Conservation (phyloP, 768 basidiomycete species). For the Russula sp. region DNA sequence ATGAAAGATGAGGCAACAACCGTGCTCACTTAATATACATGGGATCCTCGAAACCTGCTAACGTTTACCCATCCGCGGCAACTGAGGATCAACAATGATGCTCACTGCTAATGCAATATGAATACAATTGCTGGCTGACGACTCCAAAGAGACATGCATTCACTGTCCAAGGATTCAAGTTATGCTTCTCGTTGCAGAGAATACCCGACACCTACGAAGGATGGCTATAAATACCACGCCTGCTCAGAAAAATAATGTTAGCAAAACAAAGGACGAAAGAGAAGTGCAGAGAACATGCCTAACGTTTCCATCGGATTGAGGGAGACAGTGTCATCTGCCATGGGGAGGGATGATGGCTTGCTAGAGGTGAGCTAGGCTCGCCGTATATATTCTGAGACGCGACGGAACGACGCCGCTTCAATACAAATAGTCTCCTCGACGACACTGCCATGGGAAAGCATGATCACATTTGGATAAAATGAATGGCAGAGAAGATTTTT, state of each 20-base stretch:
- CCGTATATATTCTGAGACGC: background rate
- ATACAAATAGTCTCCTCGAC: too few species aligned
- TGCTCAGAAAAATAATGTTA: background rate
- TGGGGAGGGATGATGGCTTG: background rate
- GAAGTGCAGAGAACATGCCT: background rate
- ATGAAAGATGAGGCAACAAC: background rate
- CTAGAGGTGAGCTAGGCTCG: background rate
- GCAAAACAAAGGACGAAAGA: background rate
- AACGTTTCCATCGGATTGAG: background rate
- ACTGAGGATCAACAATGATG: background rate
- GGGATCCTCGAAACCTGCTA: background rate
- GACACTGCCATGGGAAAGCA: too few species aligned
- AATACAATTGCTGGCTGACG: background rate
- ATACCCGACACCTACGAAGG: background rate
- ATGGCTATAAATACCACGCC: background rate
- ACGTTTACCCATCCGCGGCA: background rate
- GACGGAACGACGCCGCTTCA: too few species aligned
- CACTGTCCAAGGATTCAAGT: background rate
- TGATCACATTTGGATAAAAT: too few species aligned
- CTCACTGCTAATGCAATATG: constrained; percentile 1
- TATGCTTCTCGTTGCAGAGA: background rate
- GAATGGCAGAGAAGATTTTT: too few species aligned
- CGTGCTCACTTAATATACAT: background rate
- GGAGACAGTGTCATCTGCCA: background rate
- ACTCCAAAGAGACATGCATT: background rate